phyloP scores from a whole-genome alignment of 2,329 filamentous ascomycete genomes.

The Colletotrichum navitas region DNA sequence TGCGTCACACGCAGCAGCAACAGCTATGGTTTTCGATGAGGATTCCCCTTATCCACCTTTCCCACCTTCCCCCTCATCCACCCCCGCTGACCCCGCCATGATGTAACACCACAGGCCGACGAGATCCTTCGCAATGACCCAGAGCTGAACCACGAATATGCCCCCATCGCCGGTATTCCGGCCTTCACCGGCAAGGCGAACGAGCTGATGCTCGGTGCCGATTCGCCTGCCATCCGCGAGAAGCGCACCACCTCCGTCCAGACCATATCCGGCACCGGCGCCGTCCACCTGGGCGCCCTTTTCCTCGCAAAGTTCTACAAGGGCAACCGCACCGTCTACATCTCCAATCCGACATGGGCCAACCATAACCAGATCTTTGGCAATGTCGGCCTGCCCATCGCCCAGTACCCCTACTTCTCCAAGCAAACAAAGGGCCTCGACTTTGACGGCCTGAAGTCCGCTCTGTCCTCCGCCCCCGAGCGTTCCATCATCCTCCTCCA shows the following conservation, averaged over 20 bases:
- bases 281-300: conserved; percentile 90
- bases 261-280: conserved; percentile 97
- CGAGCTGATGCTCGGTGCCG: conserved; percentile 85
- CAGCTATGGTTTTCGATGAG: conserved; percentile 13
- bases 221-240: conserved; percentile 85
- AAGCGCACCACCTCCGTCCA: conserved; percentile 87
- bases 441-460: conserved; percentile 85
- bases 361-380: conserved; percentile 99
- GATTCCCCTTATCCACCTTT: conserved; percentile 20
- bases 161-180: conserved; percentile 90
- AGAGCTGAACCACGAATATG: conserved; percentile 96
- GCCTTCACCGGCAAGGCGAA: conserved; percentile 91
- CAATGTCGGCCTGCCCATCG: conserved; percentile 84
- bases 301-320: conserved; percentile 95
- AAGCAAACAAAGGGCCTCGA: conserved; percentile 90
- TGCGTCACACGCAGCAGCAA: conserved; percentile 33
- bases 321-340: conserved; percentile 81
- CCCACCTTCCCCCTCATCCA: conserved; percentile 23
- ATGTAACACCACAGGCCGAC: conserved; percentile 77
- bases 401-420: conserved; percentile 94
- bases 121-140: conserved; percentile 90
- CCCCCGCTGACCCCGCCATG: conserved; percentile 41
- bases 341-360: conserved; percentile 96
- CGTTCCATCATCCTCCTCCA: conserved; percentile 91
- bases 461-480: conserved; percentile 78